Evolutionary conservation across 2,329 filamentous ascomycete genomes (phyloP).

Genomic region (Rosellinia necatrix): DNA sequence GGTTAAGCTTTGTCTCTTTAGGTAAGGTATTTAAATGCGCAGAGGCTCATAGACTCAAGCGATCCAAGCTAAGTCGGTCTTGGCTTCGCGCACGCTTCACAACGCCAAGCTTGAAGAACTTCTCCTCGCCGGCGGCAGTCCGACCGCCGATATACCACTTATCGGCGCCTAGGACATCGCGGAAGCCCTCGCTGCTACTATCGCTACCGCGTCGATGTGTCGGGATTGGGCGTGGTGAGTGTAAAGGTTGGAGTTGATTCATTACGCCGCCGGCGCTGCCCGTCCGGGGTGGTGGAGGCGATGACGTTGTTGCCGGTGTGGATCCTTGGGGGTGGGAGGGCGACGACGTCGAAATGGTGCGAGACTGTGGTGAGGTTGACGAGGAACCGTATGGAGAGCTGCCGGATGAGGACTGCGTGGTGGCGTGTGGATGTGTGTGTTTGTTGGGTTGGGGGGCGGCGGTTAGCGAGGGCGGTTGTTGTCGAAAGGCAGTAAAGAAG

Average conservation of each 20-base stretch:
- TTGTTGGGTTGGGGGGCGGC: conserved; percentile 40
- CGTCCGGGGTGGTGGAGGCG: conserved; percentile 18
- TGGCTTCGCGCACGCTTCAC: conserved; percentile 74
- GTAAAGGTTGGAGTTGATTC: conserved; percentile 39
- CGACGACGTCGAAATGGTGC: conserved; percentile 34
- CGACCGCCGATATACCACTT: conserved; percentile 83
- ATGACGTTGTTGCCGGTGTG: conserved; percentile 22
- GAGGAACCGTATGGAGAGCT: conserved; percentile 16
- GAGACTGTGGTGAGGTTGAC: conserved; percentile 18
- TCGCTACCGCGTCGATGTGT: conserved; percentile 71
- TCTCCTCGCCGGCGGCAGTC: conserved; percentile 77
- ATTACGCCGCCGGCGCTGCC: conserved; percentile 35
- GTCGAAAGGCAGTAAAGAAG: conserved; percentile 42
- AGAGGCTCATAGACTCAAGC: conserved; percentile 68
- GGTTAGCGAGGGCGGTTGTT: conserved; percentile 36
- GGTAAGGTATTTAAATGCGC: too few relatives aligned
- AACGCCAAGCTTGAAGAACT: conserved; percentile 80
- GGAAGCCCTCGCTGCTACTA: conserved; percentile 75
- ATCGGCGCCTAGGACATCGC: conserved; percentile 72
- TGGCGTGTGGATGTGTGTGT: conserved; percentile 30
- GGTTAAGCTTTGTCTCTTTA: background rate
- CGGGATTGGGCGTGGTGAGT: conserved; percentile 40
- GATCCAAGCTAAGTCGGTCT: conserved; percentile 75
- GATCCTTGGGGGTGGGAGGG: conserved; percentile 7
- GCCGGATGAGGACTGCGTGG: conserved; percentile 19